Evolutionary conservation across 108 stramenopile genomes (phyloP), one percentile per base, ranked within the genome.

Genomic region (Chaetoceros muelleri): DNA sequence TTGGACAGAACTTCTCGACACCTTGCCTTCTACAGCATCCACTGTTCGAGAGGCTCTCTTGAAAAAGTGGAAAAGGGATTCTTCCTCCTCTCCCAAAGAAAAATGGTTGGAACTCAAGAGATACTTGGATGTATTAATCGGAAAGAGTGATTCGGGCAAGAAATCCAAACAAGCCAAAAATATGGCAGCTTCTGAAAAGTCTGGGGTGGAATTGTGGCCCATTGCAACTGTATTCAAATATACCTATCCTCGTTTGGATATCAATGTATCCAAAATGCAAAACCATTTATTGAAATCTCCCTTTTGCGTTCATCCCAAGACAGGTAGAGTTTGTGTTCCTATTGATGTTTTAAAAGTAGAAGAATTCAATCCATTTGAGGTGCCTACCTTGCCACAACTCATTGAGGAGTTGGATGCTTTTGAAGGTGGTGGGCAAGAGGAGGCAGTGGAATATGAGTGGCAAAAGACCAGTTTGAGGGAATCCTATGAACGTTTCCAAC

Each of bases 271-370:
- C 56, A 99, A 96, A 67, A 79, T 82, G 73, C 83, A 84, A 53
- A 99, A 99, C 76, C 99, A 99, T 83, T 93, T 99, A 77, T 84
- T 99, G 55, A 99, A 99, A 58, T 76, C 73, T 65, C 99, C 99
- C 20, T 99, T 98, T 70, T 95, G 93, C 55, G 93, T 98, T 10
- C 99, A 99, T 78, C 99, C 99, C 45, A 99, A 99, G 65, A 94
- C 95, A 2, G 88, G 98, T 23, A 74, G 97, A 23, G 99, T 99
- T 5, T 99, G 99, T 74, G 95, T 99, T 16, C 99, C 99, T 5
- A 90, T 99, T 55, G 66, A 82, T 22, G 69, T 65, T 21, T 29
- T 51, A 17, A 74, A 73, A 22, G 49, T 86, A 30, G 78, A 74
- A 18, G 64, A 61, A 1, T 98, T 98, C 70, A 77, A 93, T 76